phyloP scores from a whole-genome alignment of 2,329 filamentous ascomycete species.

The Beauveria sp. region DNA sequence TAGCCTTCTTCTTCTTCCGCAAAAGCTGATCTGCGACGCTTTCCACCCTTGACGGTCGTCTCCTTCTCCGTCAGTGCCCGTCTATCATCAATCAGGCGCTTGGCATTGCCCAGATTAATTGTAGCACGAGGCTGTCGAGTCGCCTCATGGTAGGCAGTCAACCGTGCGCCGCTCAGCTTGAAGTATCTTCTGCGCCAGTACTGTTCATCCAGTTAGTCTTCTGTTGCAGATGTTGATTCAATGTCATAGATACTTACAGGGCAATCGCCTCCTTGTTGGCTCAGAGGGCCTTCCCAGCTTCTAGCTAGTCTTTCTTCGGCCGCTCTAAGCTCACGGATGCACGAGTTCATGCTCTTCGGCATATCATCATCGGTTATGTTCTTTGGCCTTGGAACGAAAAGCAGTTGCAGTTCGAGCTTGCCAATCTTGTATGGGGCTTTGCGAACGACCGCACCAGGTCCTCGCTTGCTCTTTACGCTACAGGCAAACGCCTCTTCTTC shows the following conservation, averaged over 20 bases:
- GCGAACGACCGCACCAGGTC: slow-evolving; percentile 61
- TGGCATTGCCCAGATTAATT: slow-evolving; percentile 91
- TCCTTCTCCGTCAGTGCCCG: slow-evolving; percentile 76
- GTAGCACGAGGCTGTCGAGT: slow-evolving; percentile 92
- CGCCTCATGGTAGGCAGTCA: slow-evolving; percentile 93
- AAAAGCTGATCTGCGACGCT: slow-evolving; percentile 86
- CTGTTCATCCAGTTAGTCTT: slow-evolving; percentile 35
- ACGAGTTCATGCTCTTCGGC: slow-evolving; percentile 99
- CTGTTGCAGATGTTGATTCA: slow-evolving; percentile 27
- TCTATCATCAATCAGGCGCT: slow-evolving; percentile 88
- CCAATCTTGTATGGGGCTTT: slow-evolving; percentile 94
- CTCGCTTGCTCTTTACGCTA: slow-evolving; percentile 91
- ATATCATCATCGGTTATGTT: slow-evolving; percentile 86
- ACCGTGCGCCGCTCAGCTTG: slow-evolving; percentile 80
- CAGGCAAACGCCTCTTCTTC: slow-evolving; percentile 72
- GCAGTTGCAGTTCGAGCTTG: slow-evolving; percentile 85
- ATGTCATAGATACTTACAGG: slow-evolving; percentile 57
- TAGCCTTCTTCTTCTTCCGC: slow-evolving; percentile 98
- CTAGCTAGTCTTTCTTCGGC: slow-evolving; percentile 73
- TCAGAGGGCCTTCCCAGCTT: slow-evolving; percentile 81
- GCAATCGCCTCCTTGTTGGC: slow-evolving; percentile 96
- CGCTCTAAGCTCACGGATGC: slow-evolving; percentile 85
- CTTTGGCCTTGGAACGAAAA: slow-evolving; percentile 91
- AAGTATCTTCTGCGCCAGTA: slow-evolving; percentile 98
- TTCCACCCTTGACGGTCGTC: slow-evolving; percentile 65